These are phyloP conservation scores for Russula griseocarnosa DNA, from an alignment of 768 basidiomycete species.

Conservation along the genomic window DNA sequence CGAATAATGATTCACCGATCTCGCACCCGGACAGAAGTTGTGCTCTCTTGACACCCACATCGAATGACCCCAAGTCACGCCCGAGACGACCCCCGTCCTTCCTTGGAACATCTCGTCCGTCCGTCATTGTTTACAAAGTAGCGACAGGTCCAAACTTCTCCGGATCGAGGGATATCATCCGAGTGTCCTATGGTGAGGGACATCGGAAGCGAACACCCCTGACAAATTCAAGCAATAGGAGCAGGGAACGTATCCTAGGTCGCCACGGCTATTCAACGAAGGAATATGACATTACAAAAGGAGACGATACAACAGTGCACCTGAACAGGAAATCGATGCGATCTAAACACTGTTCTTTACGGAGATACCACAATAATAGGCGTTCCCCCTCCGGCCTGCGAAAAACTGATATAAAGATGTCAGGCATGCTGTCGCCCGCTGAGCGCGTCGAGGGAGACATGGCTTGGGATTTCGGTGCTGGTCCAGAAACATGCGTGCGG, in stretches of 20 bases:
- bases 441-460: conserved; percentile 24
- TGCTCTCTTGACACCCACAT: background rate
- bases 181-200: conserved; percentile 22
- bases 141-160: conserved; percentile 13
- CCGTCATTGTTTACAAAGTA: conserved; percentile 21
- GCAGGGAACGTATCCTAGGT: background rate
- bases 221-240: background rate
- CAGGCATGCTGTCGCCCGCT: background rate
- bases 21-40: background rate
- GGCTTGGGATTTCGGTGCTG: conserved; percentile 22
- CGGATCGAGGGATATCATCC: conserved; percentile 17
- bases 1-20: background rate
- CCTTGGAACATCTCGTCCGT: conserved; percentile 6
- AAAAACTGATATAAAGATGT: background rate
- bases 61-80: background rate
- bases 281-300: background rate
- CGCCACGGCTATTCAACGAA: background rate
- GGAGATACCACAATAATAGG: background rate
- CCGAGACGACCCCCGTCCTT: background rate
- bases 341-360: background rate
- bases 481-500: background rate
- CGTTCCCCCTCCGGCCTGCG: background rate
- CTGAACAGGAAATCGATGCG: conserved; percentile 1
- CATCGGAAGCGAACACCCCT: conserved; percentile 2
- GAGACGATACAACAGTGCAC: background rate